Evolutionary conservation across 495 filamentous ascomycete genomes (phyloP).

Genomic region (Podospora pseudoanserina): DNA sequence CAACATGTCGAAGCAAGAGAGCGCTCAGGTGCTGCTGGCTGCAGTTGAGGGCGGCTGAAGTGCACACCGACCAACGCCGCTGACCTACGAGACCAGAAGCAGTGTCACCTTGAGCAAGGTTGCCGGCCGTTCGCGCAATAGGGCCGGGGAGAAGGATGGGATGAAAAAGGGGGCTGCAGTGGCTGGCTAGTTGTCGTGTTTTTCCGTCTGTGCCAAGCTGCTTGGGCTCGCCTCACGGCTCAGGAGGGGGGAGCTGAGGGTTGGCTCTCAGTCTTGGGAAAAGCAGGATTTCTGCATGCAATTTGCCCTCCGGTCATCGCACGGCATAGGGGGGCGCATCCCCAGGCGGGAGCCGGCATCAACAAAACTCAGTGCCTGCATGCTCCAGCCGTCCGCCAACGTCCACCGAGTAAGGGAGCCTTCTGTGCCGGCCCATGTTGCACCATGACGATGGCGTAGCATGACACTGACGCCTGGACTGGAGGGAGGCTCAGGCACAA

Average conservation of each 20-base stretch:
- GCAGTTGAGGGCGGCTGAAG: constrained; percentile 10
- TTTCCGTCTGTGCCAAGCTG: neutral
- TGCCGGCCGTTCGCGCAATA: constrained; percentile 12
- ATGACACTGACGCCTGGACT: neutral
- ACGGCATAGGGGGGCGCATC: neutral
- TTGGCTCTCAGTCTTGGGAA: neutral
- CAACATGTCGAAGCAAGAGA: neutral
- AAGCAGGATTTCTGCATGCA: constrained; percentile 8
- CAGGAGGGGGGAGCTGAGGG: neutral
- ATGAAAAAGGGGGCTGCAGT: neutral
- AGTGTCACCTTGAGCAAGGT: constrained; percentile 16
- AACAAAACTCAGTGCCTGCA: neutral
- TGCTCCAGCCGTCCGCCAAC: neutral
- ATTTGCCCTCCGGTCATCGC: neutral
- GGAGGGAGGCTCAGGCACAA: neutral
- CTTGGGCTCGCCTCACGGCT: neutral
- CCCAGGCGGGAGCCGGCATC: neutral
- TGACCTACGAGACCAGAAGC: constrained; percentile 2
- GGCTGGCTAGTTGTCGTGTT: neutral
- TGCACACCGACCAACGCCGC: constrained; percentile 6
- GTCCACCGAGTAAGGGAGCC: neutral
- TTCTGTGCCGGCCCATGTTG: neutral
- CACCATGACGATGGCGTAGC: neutral
- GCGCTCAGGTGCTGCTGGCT: neutral
- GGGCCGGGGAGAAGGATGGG: neutral